Conservation (phyloP, 2,329 filamentous ascomycete genomes). For the Neoarthrinium moseri region DNA sequence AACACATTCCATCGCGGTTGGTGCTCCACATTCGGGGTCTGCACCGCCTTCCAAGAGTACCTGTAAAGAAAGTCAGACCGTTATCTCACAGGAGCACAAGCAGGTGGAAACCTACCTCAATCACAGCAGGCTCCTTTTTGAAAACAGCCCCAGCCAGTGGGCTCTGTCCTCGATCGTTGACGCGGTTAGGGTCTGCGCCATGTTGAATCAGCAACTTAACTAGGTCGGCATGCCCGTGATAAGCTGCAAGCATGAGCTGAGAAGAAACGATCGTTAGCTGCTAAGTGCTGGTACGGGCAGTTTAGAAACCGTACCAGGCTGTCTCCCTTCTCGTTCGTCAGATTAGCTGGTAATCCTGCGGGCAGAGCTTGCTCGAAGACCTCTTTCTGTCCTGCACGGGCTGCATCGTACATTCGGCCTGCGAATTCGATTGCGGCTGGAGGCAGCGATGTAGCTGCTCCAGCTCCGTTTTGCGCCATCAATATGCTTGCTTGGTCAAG, state of each 20-base stretch:
- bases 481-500: constrained; percentile 17
- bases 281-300: not conserved
- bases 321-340: constrained; percentile 73
- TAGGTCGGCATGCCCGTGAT: constrained; percentile 63
- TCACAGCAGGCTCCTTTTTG: constrained; percentile 65
- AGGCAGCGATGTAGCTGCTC: constrained; percentile 40
- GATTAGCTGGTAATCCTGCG: constrained; percentile 65
- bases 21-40: constrained; percentile 51
- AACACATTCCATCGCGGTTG: constrained; percentile 48
- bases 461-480: constrained; percentile 7
- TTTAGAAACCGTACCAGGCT: constrained; percentile 51
- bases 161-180: constrained; percentile 69
- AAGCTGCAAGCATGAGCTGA: constrained; percentile 70
- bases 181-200: constrained; percentile 64
- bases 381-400: constrained; percentile 56
- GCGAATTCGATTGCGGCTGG: constrained; percentile 67
- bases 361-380: constrained; percentile 63
- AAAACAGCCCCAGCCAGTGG: constrained; percentile 71
- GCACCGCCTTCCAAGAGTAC: constrained; percentile 50
- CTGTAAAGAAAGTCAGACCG: constrained; percentile 21
- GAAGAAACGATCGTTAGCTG: not conserved
- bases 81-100: not conserved
- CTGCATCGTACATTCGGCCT: constrained; percentile 64
- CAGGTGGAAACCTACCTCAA: constrained; percentile 43
- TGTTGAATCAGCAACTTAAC: constrained; percentile 59